Evolutionary conservation across 306 rosid genomes (phyloP), one percentile per base, ranked within the genome.

Genomic region (Lathyrus aphaca): DNA sequence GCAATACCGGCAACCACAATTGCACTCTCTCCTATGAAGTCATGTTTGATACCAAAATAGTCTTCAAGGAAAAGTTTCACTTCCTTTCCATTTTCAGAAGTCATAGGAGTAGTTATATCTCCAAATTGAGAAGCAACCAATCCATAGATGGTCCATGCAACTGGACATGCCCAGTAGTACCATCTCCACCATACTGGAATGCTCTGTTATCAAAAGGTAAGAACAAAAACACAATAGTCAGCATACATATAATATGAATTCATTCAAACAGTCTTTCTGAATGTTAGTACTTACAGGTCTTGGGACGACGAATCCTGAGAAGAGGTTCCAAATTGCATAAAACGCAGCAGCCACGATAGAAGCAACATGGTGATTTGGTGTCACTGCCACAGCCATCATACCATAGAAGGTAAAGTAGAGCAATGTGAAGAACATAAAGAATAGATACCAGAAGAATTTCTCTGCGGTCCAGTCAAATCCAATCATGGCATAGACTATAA

Each of bases 101-200:
- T 13, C 63, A 86, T 46, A 40, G 6, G 0, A 0, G 57, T 44
- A 4, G 15, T 44, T 4, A 69, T 4, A 14, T 86, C 86, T 68
- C 80, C 86, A 50, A 69, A 91, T 56, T 91, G 92, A 42, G 97
- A 88, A 68, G 72, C 88, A 54, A 86, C 43, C 82, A 91, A 69
- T 76, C 97, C 96, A 59, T 91, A 88, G 40, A 88, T 42, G 4
- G 82, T 91, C 97, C 95, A 88, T 4, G 89, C 89, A 21, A 88
- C 77, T 1, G 97, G 97, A 59, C 95, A 84, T 4, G 59, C 74
- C 95, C 97, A 88, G 23, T 88, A 86, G 72, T 88, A 91, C 97
- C 95, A 91, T 57, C 83, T 81, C 97, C 95, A 91, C 95, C 97
- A 91, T 5, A 86, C 40, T 1, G 97, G 76, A 5, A 79, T 79